phyloP scores from a whole-genome alignment of 2,329 filamentous ascomycete species.

The Talaromyces sp. region DNA sequence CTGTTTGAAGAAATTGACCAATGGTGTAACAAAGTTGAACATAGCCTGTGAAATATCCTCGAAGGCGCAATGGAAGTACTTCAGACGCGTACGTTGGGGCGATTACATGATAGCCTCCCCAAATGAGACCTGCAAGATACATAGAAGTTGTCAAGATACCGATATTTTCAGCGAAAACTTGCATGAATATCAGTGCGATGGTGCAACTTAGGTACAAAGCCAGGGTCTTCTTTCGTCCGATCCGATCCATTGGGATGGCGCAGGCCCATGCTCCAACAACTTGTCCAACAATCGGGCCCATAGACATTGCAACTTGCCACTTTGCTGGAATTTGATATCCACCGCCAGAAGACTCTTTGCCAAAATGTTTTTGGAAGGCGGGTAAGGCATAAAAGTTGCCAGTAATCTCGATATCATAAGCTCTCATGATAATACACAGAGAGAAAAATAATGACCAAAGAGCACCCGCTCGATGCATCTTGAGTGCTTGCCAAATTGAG shows the following conservation, averaged over 20 bases:
- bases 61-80: neutral
- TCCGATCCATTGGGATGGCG: neutral
- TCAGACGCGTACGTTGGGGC: neutral
- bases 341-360: neutral
- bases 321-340: neutral
- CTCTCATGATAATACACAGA: neutral
- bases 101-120: neutral
- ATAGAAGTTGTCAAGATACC: neutral
- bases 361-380: neutral
- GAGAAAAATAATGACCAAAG: neutral
- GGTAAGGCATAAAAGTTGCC: neutral
- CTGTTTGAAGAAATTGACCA: neutral
- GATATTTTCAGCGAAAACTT: neutral
- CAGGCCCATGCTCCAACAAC: neutral
- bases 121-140: neutral
- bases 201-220: neutral
- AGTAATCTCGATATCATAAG: neutral
- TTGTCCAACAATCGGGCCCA: neutral
- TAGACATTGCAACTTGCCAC: neutral
- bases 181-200: neutral
- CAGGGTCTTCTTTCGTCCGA: neutral
- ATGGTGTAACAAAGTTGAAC: neutral
- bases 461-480: neutral
- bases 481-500: neutral
- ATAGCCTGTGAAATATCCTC: neutral